Base-by-base conservation (phyloP, 2,329 filamentous ascomycete genomes). In the Colletotrichum camelliae region DNA sequence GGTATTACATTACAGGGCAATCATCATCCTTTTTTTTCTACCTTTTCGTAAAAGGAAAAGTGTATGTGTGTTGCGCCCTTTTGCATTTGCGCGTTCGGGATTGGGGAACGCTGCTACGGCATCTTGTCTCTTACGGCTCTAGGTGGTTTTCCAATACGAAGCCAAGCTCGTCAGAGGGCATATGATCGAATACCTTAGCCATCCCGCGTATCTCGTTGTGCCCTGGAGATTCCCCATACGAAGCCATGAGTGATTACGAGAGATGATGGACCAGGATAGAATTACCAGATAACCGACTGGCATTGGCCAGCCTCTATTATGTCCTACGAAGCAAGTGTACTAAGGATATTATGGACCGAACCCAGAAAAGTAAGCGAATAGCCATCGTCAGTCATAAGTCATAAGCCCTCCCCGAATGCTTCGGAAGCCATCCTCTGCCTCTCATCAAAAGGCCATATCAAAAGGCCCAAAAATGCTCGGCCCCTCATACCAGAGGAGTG, bases 21-120 rank as follows among this genome's bases (percentile, higher is more conserved):
- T 69, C 74, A 76, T 73, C 70, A 72, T 76, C 70, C 73, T 73
- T 76, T 75, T 73, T 75, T 60, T 67, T 75, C 24, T 61, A 58
- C 27, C 27, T 52, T n/a, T 52, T 52, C 16, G 31, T 39, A 52
- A 72, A 75, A 72, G 62, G 62, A 67, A 68, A 62, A 75, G 43
- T 39, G 60, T 48, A 39, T 74, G 60, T 48, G 35, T 69, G 29
- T 75, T 69, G 73, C 73, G 74, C 62, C 75, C 64, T 67, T 71
- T 84, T 87, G 85, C 85, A 86, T 86, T 87, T 81, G 85, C 84
- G 85, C 86, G 85, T 87, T 86, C 84, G 81, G 85, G 84, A 85
- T 74, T 72, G 85, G 83, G 85, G 84, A 87, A 87, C 85, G 85
- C 83, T 83, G 83, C 84, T 84, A 85, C 82, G 83, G 82, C 77